phyloP scores from a whole-genome alignment of 2,329 filamentous ascomycete species.

The Colletotrichum sp. region DNA sequence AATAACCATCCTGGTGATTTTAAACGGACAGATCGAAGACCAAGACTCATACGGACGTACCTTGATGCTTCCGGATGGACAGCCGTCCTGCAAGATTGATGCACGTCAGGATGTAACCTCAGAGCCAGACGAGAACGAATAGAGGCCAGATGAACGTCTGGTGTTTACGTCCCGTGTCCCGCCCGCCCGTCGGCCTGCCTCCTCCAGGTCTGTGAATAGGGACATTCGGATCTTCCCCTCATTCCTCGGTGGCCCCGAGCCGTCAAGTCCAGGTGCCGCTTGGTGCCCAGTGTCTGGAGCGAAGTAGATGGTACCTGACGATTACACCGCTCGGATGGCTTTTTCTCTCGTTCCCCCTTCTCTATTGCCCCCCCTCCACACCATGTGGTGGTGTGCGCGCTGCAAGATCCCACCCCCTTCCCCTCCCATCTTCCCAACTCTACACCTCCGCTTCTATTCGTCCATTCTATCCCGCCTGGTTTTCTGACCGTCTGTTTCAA shows the following conservation, averaged over 20 bases:
- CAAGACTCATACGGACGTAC: not conserved
- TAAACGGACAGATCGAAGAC: not conserved
- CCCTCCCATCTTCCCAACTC: not conserved
- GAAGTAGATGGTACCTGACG: constrained; percentile 5
- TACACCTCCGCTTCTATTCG: not conserved
- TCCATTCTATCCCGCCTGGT: not conserved
- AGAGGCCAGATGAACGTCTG: constrained; percentile 6
- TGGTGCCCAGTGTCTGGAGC: not conserved
- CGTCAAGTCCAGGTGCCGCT: not conserved
- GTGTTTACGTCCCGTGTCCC: not conserved
- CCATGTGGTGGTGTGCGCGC: not conserved
- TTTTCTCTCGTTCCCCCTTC: not conserved
- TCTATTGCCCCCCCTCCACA: not conserved
- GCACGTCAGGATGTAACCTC: constrained; percentile 5
- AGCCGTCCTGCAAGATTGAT: not conserved
- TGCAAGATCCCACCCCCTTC: not conserved
- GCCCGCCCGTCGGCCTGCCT: not conserved
- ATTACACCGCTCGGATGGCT: not conserved
- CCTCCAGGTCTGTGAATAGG: constrained; percentile 1
- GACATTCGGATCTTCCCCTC: not conserved
- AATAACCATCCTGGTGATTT: not conserved
- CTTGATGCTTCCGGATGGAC: constrained; percentile 7
- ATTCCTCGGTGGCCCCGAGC: not conserved
- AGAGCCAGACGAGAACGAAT: not conserved
- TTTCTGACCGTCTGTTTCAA: not conserved